These are phyloP conservation scores for Hemileia vastatrix DNA, from an alignment of 1,284 basidiomycete species.

Conservation along the genomic window DNA sequence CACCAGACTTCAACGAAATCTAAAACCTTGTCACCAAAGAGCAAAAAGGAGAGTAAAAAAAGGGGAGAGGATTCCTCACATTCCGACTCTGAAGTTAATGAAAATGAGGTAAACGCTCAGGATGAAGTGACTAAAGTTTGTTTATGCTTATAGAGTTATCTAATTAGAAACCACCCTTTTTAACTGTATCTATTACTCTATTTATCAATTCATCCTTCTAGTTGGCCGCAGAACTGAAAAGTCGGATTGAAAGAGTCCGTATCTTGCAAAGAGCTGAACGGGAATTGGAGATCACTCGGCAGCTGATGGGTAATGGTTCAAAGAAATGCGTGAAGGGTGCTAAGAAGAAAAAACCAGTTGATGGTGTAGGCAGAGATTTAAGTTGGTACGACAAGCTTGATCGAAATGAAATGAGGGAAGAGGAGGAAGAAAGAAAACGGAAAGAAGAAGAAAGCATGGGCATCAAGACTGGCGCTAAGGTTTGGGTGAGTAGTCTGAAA, in stretches of 20 bases:
- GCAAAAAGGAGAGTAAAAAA: too few relatives aligned
- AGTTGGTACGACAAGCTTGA: conserved; percentile 23
- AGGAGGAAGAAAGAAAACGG: conserved; percentile 11
- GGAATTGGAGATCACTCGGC: conserved; percentile 12
- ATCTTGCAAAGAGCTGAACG: conserved; percentile 16
- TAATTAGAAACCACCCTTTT: too few relatives aligned
- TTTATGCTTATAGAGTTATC: too few relatives aligned
- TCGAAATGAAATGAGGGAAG: conserved; percentile 17
- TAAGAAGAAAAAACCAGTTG: background rate
- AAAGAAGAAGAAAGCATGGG: conserved; percentile 7
- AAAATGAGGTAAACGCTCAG: too few relatives aligned
- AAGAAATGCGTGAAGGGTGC: conserved; percentile 8
- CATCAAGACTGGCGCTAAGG: conserved; percentile 20
- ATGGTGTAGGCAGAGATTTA: conserved; percentile 12
- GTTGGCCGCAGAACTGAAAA: conserved; percentile 3
- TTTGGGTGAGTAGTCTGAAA: conserved; percentile 10
- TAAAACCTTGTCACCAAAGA: too few relatives aligned
- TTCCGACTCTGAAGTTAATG: too few relatives aligned
- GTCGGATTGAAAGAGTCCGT: conserved; percentile 5
- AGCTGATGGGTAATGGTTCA: conserved; percentile 21
- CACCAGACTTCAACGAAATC: too few relatives aligned
- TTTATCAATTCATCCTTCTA: too few relatives aligned
- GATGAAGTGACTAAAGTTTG: too few relatives aligned
- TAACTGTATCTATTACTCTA: too few relatives aligned
- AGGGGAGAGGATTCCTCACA: too few relatives aligned